phyloP scores from a whole-genome alignment of 2,329 filamentous ascomycete species.

The Exophiala sideris region DNA sequence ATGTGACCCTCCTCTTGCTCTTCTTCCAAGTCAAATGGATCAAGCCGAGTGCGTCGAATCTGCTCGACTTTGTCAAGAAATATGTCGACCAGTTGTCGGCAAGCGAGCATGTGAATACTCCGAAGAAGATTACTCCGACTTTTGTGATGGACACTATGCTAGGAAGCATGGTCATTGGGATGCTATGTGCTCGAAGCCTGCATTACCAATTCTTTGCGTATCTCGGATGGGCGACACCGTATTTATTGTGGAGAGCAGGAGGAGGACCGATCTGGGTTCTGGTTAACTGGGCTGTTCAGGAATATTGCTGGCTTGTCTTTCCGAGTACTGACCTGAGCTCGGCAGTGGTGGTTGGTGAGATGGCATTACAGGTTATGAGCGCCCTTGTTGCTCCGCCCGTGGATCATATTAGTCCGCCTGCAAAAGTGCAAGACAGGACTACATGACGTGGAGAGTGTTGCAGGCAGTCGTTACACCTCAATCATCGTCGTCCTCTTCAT shows the following conservation, averaged over 20 bases:
- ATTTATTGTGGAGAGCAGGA: constrained; percentile 76
- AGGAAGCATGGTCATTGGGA: constrained; percentile 71
- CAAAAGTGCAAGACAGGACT: constrained; percentile 4
- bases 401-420: constrained; percentile 18
- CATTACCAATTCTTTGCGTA: constrained; percentile 97
- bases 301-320: constrained; percentile 92
- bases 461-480: constrained; percentile 1
- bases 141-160: constrained; percentile 77
- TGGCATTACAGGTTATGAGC: constrained; percentile 60
- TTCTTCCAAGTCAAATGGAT: constrained; percentile 72
- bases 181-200: constrained; percentile 81
- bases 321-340: constrained; percentile 72
- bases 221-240: constrained; percentile 83
- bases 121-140: constrained; percentile 59
- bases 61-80: constrained; percentile 55
- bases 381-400: constrained; percentile 22
- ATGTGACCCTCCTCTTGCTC: constrained; percentile 61
- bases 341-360: constrained; percentile 63
- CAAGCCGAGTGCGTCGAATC: constrained; percentile 56
- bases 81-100: constrained; percentile 35
- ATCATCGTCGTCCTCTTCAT: constrained; percentile 61
- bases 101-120: constrained; percentile 31
- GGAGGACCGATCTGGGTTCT: constrained; percentile 66
- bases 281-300: constrained; percentile 71
- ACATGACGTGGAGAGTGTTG: constrained; percentile 8